Base-by-base conservation (phyloP, 2,329 filamentous ascomycete genomes). In the Venturia nashicola region DNA sequence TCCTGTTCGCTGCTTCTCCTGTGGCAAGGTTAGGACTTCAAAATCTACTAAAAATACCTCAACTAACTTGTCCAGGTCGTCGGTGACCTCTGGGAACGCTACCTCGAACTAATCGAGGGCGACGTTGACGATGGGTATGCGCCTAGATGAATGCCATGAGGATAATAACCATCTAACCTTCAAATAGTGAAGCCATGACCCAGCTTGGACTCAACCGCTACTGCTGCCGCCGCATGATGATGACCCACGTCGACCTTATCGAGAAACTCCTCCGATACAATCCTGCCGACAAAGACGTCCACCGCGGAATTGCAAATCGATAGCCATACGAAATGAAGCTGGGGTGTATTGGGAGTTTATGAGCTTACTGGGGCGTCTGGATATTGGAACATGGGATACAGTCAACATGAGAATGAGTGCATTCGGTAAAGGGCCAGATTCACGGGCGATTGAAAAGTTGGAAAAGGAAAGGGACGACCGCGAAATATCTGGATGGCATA, bases 201-300 rank as follows among this genome's bases (percentile, higher is more conserved):
- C 84, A 91, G 74, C 86, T 99, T 62, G 91, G 91, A 64, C 88
- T 95, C 72, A 93, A 91, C 78, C 86, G 94, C 70, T 99, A 99
- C 81, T 99, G 94, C 84, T 99, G 94, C 80, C 90, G 94, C 70
- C 89, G 94, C 72, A 99, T 99, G 94, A 86, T 99, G 76, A 97
- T 99, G 89, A 99, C 94, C 66, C 94, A 99, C 78, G 94, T 99
- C 71, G 94, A 99, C 76, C 82, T 99, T 67, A 97, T 99, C 71
- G 94, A 99, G 82, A 99, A 99, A 79, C 85, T 99, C 61, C 85
- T 99, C 68, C 90, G 64, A 54, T 65, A 65, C 55, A 65, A 65
- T 34, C 64, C 64, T 18, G 64, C 64, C 27, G 64, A 64, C n/a
- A 63, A 63, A 54, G 64, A 65, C n/a, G 11, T 62, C 12, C 44